Conservation (phyloP, 805 yeast genomes). For the Cyberlindnera galapagoensis region DNA sequence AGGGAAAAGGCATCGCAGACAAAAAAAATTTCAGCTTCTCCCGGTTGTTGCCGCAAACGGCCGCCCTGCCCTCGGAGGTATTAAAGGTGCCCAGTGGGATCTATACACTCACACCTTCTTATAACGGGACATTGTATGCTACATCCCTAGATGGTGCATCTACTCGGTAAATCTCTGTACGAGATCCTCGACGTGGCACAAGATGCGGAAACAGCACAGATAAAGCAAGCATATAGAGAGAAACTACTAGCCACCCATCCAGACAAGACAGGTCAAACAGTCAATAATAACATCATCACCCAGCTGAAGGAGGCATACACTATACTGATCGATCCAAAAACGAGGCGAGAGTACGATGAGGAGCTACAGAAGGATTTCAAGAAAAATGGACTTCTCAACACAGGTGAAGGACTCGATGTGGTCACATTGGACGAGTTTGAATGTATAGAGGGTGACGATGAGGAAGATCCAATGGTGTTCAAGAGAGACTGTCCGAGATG, state of each 20-base stretch:
- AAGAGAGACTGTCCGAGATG: conserved; percentile 64
- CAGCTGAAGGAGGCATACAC: conserved; percentile 59
- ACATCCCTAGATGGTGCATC: conserved; percentile 10
- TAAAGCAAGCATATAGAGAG: conserved; percentile 59
- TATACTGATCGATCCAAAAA: conserved; percentile 36
- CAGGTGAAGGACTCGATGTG: conserved; percentile 67
- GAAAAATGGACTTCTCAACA: conserved; percentile 27
- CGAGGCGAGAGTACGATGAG: conserved; percentile 47
- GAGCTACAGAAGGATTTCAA: conserved; percentile 29
- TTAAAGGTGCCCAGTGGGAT: too few species aligned
- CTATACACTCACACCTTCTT: too few species aligned
- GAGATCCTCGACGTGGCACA: conserved; percentile 48
- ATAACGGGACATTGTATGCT: too few species aligned
- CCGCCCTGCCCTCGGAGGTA: too few species aligned
- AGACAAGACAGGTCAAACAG: conserved; percentile 44
- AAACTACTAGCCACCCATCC: conserved; percentile 68
- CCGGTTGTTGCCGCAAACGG: too few species aligned
- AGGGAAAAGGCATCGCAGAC: conserved; percentile 2
- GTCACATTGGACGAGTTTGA: conserved; percentile 59
- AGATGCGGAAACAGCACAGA: conserved; percentile 30
- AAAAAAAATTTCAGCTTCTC: conserved; percentile 2
- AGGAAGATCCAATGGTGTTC: conserved; percentile 34
- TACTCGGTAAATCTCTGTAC: conserved; percentile 34
- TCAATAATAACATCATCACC: conserved; percentile 28
- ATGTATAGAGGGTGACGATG: conserved; percentile 30